phyloP scores from a whole-genome alignment of 1,284 basidiomycete genomes.

The Austropuccinia psidii region DNA sequence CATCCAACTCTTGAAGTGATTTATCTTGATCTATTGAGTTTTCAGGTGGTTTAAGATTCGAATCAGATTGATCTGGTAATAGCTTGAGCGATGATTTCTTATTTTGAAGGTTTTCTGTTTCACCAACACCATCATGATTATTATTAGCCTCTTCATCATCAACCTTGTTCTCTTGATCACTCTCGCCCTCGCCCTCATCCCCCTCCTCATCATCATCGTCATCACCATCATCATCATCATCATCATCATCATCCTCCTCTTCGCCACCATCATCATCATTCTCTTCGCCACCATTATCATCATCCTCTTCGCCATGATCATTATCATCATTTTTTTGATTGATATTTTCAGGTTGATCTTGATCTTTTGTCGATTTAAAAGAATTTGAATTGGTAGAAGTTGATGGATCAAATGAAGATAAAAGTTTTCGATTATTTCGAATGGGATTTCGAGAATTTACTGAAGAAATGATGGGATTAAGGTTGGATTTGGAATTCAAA shows the following conservation, averaged over 20 bases:
- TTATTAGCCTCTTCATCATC: conserved; percentile 32
- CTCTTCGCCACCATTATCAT: neutral
- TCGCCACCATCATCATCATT: neutral
- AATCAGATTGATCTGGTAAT: no score
- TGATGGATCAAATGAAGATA: no score
- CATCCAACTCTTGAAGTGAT: conserved; percentile 46
- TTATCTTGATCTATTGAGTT: conserved; percentile 56
- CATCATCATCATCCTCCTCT: neutral
- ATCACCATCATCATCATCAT: neutral
- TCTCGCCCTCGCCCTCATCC: conserved; percentile 23
- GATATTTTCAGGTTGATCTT: no score
- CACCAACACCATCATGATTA: neutral
- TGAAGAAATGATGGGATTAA: neutral
- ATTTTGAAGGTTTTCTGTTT: neutral
- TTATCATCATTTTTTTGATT: no score
- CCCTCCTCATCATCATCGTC: conserved; percentile 15
- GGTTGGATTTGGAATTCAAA: neutral
- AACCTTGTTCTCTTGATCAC: conserved; percentile 20
- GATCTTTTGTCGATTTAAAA: no score
- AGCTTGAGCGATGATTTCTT: conserved; percentile 19
- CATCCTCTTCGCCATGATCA: neutral
- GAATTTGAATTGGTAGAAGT: no score
- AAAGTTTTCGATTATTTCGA: neutral
- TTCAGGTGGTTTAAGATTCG: conserved; percentile 1
- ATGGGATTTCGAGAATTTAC: neutral